Evolutionary conservation across 345 rosid genomes (phyloP).

Genomic region (Moricandia arvensis): DNA sequence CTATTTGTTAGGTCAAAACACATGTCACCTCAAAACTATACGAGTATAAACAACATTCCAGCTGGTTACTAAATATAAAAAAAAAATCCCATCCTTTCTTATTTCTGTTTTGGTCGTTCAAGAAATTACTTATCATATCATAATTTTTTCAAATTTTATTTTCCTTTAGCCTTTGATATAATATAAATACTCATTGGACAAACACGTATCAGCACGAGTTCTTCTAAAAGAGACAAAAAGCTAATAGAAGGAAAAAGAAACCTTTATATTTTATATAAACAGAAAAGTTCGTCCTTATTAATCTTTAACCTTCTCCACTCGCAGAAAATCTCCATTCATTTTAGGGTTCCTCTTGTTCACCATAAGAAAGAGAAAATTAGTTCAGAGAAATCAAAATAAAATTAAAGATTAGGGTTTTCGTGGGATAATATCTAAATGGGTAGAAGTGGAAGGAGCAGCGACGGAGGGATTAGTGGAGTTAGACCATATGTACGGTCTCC

Average conservation of each 20-base stretch:
- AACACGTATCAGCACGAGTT: conserved; percentile 20
- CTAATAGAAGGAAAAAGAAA: conserved; percentile 13
- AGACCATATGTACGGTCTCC: conserved; percentile 87
- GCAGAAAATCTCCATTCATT: neutral
- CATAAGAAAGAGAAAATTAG: neutral
- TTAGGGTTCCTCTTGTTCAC: neutral
- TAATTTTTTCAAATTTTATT: neutral
- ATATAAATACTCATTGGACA: neutral
- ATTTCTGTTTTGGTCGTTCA: conserved; percentile 15
- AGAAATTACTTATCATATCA: conserved; percentile 14
- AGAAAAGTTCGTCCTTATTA: conserved; percentile 20
- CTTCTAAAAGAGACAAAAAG: conserved; percentile 29
- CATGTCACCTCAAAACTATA: conserved; percentile 37
- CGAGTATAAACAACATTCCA: conserved; percentile 28
- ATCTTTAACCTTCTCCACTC: conserved; percentile 19
- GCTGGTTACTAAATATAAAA: conserved; percentile 23
- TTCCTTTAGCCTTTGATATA: neutral
- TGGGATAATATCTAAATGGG: conserved; percentile 48
- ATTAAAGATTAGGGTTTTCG: conserved; percentile 4
- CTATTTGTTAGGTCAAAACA: conserved; percentile 35
- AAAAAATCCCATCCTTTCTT: neutral
- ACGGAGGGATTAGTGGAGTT: conserved; percentile 50
- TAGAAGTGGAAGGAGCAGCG: conserved; percentile 62
- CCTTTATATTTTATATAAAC: conserved; percentile 19
- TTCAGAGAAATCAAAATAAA: neutral